Conservation (phyloP, 192 early-diverging fungal genomes). For the Chytriomyces confervae region DNA sequence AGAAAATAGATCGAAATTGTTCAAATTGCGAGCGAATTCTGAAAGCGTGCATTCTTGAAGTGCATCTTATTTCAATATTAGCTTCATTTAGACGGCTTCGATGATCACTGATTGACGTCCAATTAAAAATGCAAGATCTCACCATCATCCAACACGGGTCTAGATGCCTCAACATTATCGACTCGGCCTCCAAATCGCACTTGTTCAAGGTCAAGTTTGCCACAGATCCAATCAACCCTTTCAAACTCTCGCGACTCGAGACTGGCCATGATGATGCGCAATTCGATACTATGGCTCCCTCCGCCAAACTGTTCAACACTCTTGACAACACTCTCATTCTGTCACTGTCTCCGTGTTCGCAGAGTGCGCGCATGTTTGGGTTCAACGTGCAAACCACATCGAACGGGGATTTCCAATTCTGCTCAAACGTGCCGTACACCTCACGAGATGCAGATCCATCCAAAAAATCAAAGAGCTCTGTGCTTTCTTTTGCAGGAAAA, state of each 20-base stretch:
- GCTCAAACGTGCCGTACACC: too few relatives aligned
- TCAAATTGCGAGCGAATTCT: too few relatives aligned
- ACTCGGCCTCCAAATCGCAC: neutral
- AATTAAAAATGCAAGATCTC: neutral
- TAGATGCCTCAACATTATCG: neutral
- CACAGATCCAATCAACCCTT: neutral
- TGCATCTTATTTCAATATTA: too few relatives aligned
- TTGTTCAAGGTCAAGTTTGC: slow-evolving; percentile 1
- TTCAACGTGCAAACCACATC: neutral
- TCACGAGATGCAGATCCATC: too few relatives aligned
- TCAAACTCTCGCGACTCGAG: neutral
- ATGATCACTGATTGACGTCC: too few relatives aligned
- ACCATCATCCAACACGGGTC: neutral
- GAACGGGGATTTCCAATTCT: too few relatives aligned
- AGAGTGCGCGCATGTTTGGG: neutral
- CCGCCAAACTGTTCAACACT: neutral
- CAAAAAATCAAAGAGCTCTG: too few relatives aligned
- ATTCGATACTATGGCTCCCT: neutral
- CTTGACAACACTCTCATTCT: neutral
- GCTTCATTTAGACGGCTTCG: too few relatives aligned
- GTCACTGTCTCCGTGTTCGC: neutral
- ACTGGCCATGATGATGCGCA: neutral
- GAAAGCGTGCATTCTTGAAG: too few relatives aligned
- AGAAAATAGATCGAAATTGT: too few relatives aligned
- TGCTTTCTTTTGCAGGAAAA: too few relatives aligned